A percentile compares a stretch with the other conserved stretches of the same genome.
phyloP scores from a whole-genome alignment of 2,329 filamentous ascomycete genomes.

The Fusarium sp. region DNA sequence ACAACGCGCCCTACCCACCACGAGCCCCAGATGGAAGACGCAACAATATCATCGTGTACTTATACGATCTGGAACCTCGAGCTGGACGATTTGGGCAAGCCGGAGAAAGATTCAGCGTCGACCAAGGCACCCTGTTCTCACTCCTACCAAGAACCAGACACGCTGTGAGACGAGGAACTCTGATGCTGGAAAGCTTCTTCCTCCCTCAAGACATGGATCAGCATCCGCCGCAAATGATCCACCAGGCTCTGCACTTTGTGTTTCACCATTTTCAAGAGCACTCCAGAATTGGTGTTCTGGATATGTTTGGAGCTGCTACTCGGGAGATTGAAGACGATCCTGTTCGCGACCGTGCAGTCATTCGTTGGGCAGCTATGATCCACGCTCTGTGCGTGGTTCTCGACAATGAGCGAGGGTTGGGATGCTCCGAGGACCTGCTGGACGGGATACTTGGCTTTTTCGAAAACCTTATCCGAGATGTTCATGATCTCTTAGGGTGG shows the following conservation, averaged over 20 bases:
- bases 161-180: conserved; percentile 24
- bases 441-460: conserved; percentile 46
- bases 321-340: conserved; percentile 25
- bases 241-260: conserved; percentile 36
- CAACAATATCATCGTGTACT: conserved; percentile 24
- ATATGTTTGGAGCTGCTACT: conserved; percentile 37
- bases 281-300: conserved; percentile 23
- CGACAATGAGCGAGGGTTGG: conserved; percentile 47
- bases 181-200: conserved; percentile 37
- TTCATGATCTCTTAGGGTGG: conserved; percentile 36
- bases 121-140: conserved; percentile 18
- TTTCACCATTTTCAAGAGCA: conserved; percentile 37
- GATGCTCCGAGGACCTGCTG: conserved; percentile 49
- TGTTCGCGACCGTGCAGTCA: conserved; percentile 7
- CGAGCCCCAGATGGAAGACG: conserved; percentile 12
- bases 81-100: conserved; percentile 15
- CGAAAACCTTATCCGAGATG: conserved; percentile 38
- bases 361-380: conserved; percentile 33
- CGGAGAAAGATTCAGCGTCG: conserved; percentile 28
- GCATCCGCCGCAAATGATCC: conserved; percentile 15
- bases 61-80: conserved; percentile 20
- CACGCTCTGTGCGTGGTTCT: conserved; percentile 50
- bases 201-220: conserved; percentile 4
- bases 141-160: conserved; percentile 33
- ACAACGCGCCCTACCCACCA: neutral